Base-by-base conservation (phyloP, 139 green algal genomes). In the Coelastrella sp. region DNA sequence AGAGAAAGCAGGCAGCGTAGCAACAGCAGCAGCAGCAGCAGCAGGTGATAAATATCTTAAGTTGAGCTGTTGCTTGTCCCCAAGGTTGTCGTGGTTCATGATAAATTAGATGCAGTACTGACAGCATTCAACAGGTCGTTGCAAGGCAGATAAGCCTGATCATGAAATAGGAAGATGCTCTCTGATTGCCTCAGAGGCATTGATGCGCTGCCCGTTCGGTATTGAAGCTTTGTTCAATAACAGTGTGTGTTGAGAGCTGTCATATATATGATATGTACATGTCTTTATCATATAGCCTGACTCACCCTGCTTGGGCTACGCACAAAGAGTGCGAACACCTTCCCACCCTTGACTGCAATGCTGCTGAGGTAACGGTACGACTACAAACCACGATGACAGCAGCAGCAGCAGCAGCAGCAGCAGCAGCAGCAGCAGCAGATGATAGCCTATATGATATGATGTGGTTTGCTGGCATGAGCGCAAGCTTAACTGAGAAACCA, bases 271-370 rank as follows among this genome's bases (percentile, higher is more conserved):
- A 11, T 0, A 66, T 49, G 24, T 15, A 83, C 65, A 82, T 15
- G 49, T 63, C 22, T 35, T 3, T 17, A 63, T 65, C 0, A 25
- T 83, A 20, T 49, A 83, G 74, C 24, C 3, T 17, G 5, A 75
- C 76, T 49, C 60, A 93, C 93, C 90, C 83, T 91, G 35, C 84
- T 78, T 22, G 94, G 93, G 11, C 82, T 92, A 78, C 93, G 90
- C 78, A 95, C 93, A 82, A 95, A 95, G 17, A 95, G 84, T 4
- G 90, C 93, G 83, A 95, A 95, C 12, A 98, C 95, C 92, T 98
- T 98, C 81, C 95, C 96, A 8, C 89, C 61, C 68, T 95, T 95
- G 0, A 97, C 93, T 0, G 94, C 96, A 76, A 98, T 94, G 70
- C 88, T 93, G 8, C 92, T 84, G 25, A 98, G 93, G 93, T 98